Conservation (phyloP, 2,329 filamentous ascomycete genomes). For the Pyrenochaeta sp. region DNA sequence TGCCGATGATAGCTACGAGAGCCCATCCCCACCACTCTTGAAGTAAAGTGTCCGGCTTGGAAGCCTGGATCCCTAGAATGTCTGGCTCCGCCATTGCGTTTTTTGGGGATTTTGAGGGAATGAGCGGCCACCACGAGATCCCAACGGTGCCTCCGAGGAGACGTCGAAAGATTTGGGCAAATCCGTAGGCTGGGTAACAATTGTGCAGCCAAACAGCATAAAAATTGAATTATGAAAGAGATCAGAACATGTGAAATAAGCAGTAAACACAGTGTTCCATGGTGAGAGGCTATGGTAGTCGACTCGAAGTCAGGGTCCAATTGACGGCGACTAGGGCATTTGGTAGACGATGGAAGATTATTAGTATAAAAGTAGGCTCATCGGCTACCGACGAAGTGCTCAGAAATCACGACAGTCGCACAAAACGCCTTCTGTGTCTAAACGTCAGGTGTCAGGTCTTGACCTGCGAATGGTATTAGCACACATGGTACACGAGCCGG, state of each 20-base stretch:
- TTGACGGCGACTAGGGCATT: constrained; percentile 2
- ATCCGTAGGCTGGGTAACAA: not conserved
- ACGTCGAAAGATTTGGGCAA: not conserved
- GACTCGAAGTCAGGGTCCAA: constrained; percentile 10
- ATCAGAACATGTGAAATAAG: constrained; percentile 15
- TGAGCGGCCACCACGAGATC: not conserved
- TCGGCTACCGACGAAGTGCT: constrained; percentile 24
- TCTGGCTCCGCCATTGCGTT: constrained; percentile 17
- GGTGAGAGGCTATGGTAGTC: constrained; percentile 13
- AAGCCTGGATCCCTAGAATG: constrained; percentile 42
- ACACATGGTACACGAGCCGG: constrained; percentile 23
- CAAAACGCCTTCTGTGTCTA: constrained; percentile 25
- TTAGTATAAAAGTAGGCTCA: constrained; percentile 30
- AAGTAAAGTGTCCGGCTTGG: constrained; percentile 28
- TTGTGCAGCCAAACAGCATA: not conserved
- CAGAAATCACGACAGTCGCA: constrained; percentile 22
- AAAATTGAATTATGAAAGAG: not conserved
- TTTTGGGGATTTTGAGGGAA: not conserved
- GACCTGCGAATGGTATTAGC: constrained; percentile 34
- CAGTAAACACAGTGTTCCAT: constrained; percentile 27
- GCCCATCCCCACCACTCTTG: constrained; percentile 46
- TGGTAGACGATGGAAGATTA: constrained; percentile 14
- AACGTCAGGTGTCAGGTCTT: constrained; percentile 33
- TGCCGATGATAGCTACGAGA: constrained; percentile 42
- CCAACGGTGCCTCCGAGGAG: not conserved